Conservation (phyloP, 192 early-diverging fungal species). For the Coemansia sp. region DNA sequence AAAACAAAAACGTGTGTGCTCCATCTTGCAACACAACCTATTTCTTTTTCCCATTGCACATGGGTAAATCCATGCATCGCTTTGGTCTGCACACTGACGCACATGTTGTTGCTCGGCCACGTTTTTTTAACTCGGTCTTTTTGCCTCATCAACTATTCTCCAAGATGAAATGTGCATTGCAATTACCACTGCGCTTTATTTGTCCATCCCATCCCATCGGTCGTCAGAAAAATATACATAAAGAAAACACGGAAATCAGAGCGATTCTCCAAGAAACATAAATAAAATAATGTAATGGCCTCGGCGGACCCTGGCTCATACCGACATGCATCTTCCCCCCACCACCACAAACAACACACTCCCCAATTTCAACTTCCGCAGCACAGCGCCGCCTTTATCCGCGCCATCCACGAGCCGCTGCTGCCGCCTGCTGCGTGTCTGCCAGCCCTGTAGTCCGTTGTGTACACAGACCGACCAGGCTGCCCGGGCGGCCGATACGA, state of each 20-base stretch:
- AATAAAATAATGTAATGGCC: constrained; percentile 7
- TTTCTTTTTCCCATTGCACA: too few relatives aligned
- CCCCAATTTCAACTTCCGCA: constrained; percentile 24
- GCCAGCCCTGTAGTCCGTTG: constrained; percentile 11
- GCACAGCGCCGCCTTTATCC: constrained; percentile 19
- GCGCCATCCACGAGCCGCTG: constrained; percentile 20
- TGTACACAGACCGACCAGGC: constrained; percentile 36
- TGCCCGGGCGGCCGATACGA: constrained; percentile 42
- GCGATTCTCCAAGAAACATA: background rate
- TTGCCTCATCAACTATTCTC: too few relatives aligned
- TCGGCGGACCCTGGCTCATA: background rate
- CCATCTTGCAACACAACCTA: too few relatives aligned
- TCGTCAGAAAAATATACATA: constrained; percentile 1
- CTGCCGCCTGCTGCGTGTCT: background rate
- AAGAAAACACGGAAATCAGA: background rate
- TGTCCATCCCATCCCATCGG: background rate
- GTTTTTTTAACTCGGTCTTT: background rate
- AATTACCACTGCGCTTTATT: too few relatives aligned
- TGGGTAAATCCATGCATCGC: background rate
- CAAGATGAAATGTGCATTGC: too few relatives aligned
- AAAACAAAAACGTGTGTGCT: background rate
- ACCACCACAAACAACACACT: too few relatives aligned
- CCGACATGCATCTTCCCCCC: background rate
- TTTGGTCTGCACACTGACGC: background rate
- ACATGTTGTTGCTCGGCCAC: too few relatives aligned